Base-by-base conservation (phyloP, 139 green algal species). In the Protoeuglena noctilucae region DNA sequence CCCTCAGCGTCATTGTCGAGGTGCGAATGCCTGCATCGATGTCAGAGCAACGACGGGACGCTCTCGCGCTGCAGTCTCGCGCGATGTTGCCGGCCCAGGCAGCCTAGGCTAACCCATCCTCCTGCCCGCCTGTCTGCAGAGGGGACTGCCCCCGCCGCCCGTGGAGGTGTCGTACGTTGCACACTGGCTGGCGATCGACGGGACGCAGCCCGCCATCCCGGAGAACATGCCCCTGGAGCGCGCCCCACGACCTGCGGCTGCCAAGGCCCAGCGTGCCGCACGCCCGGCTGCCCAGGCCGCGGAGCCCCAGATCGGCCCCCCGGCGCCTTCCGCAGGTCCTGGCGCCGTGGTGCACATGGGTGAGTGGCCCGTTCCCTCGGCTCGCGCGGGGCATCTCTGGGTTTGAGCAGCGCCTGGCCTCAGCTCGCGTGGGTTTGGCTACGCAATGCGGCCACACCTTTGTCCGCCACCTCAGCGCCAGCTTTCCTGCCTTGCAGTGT, bases 141-240 rank as follows among this genome's bases (percentile, higher is more conserved):
- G n/a, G n/a, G n/a, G n/a, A n/a, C 67, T 95, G 46, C 83, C 87
- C 24, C 60, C 55, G 48, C 25, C 63, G 18, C 85, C 87, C 12
- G 51, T 82, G 19, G 82, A 89, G n/a, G 73, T 76, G 17, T 78
- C 69, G 17, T 54, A 94, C 5, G 56, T 75, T 25, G 61, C 74
- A 5, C 88, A 96, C 65, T 96, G 87, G 87, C 75, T 96, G 1
- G 80, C 82, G 12, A 71, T 95, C 17, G 70, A 95, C 19, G 88
- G 88, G 0, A 65, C 85, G 28, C 86, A 95, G 67, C 87, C 87
- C 0, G 54, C 65, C 25, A 92, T 85, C 27, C 81, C 86, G 28
- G 87, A 95, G 63, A 96, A 96, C 55, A 61, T 72, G 14, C 40
- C 63, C 17, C 50, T 70, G 28, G 41, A 61, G 45, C 54, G n/a